Evolutionary conservation across 202 grass and related monocot genomes (phyloP).

Genomic region (Schoenoplectus tabernaemontani): DNA sequence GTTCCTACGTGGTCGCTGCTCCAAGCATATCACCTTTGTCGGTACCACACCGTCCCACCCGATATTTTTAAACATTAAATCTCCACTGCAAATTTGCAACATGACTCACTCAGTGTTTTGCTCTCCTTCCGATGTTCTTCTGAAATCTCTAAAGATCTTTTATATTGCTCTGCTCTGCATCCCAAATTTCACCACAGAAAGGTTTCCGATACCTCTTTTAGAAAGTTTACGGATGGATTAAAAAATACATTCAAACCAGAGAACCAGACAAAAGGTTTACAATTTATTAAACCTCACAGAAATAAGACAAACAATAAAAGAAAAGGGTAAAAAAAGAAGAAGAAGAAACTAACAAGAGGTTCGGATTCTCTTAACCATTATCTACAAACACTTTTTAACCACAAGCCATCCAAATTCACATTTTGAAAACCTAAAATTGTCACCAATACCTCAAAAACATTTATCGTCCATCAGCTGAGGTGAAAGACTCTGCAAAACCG

Average conservation of each 20-base stretch:
- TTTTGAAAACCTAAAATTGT: background rate
- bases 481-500: conserved; percentile 87
- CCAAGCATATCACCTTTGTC: conserved; percentile 9
- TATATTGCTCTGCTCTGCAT: background rate
- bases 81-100: background rate
- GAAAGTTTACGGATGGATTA: background rate
- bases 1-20: background rate
- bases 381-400: conserved; percentile 12
- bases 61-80: background rate
- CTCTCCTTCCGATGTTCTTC: background rate
- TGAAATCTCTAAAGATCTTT: background rate
- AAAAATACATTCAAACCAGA: background rate
- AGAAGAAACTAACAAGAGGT: background rate
- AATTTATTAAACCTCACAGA: conserved; percentile 14
- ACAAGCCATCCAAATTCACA: conserved; percentile 22
- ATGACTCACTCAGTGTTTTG: background rate
- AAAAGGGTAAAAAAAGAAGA: background rate
- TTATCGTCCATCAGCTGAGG: conserved; percentile 60
- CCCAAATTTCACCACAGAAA: too few relatives aligned
- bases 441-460: background rate
- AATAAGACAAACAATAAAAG: background rate
- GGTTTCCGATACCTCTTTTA: background rate
- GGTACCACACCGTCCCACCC: background rate
- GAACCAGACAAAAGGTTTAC: background rate
- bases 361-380: conserved; percentile 2